Percentiles rank a stretch among this genome's conserved stretches.
Conservation (phyloP, 441 rosid species). For the Metrosideros polymorpha region DNA sequence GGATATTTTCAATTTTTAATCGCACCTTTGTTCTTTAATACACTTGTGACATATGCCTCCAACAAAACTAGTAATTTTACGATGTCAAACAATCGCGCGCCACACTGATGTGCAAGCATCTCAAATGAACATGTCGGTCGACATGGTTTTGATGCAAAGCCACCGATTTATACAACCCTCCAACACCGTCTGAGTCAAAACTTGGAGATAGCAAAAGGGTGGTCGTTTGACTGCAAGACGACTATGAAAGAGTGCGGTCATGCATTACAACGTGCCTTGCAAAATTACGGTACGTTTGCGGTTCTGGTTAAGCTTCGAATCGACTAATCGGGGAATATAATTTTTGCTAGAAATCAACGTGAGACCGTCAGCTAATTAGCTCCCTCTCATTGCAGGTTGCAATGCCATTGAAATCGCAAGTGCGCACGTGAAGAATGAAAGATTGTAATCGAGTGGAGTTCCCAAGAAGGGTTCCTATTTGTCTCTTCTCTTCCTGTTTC, state of each 20-base stretch:
- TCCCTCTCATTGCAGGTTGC: neutral
- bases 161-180: rapidly evolving
- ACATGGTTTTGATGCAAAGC: neutral
- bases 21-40: neutral
- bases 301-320: neutral
- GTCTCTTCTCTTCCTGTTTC: neutral
- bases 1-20: neutral
- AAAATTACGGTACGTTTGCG: neutral
- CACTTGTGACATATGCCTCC: neutral
- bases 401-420: neutral
- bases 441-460: neutral
- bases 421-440: neutral
- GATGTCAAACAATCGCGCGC: neutral
- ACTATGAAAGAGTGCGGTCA: rapidly evolving
- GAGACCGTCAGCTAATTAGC: neutral
- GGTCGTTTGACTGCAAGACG: rapidly evolving
- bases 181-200: rapidly evolving
- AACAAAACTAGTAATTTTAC: too few species aligned
- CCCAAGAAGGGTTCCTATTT: neutral
- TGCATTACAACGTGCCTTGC: neutral
- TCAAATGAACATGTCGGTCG: rapidly evolving
- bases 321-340: neutral
- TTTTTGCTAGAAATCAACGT: neutral
- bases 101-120: neutral
- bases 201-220: neutral